Evolutionary conservation across 176 grass and related monocot species (phyloP), one percentile per base, ranked within the genome.

Genomic region (Paspalum notatum): DNA sequence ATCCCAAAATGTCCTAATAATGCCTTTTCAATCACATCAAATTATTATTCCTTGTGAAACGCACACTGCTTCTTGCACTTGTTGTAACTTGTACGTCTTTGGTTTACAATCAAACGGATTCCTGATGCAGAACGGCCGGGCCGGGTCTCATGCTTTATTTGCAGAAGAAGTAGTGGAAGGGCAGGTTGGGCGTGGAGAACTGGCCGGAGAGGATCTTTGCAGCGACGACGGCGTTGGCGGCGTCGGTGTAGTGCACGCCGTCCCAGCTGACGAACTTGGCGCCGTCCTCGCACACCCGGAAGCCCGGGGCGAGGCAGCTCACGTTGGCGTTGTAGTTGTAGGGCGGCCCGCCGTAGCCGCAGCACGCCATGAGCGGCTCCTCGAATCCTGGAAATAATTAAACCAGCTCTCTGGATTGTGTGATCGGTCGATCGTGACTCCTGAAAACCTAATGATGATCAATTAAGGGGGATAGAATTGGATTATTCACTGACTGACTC

Each of bases 231-330:
- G 79, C 77, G 70, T 94, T 98, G 0, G 95, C 92, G 17, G 95
- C 92, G 47, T 98, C 92, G 60, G 95, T 87, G 32, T 94, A 94
- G 77, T 98, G 95, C 72, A 94, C 85, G 27, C 95, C 95, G 83
- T 98, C 95, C 95, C 92, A 98, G 71, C 85, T 94, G 57, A 98
- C 67, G 69, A 86, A 92, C 85, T 85, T 90, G 5, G 58, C 59
- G 24, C 91, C 87, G 46, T 89, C 83, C 17, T 82, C 80, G 71
- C 90, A 94, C 38, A 89, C 87, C 40, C 75, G 81, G 51, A 77
- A 88, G 7, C 85, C 81, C 1, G 85, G 57, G 41, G 24, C 52
- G 6, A 89, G 87, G 83, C 91, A 94, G 24, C 52, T 55, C 27
- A 94, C 74, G 50, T 74, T 83, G 20, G 7, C 64, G 64, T 90